Conservation (phyloP, 176 grass and related monocot species). For the Carex littledalei region DNA sequence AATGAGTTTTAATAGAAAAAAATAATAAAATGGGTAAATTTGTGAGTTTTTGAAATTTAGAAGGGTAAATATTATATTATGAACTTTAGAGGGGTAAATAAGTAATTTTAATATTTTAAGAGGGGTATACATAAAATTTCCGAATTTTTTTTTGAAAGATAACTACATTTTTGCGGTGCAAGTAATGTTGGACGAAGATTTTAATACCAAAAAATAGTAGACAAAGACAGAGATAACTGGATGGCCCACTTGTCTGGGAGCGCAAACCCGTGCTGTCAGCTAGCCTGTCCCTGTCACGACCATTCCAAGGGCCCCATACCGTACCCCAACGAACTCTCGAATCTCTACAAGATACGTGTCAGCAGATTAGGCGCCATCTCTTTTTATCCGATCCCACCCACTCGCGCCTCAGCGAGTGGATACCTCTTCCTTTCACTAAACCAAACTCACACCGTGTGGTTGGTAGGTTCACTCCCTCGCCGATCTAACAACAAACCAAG, state of each 20-base stretch:
- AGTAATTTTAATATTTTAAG: too few species aligned
- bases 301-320: neutral
- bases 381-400: slow-evolving; percentile 7
- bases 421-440: neutral
- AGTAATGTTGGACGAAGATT: neutral
- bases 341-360: neutral
- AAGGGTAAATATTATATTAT: too few species aligned
- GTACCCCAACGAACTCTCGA: neutral
- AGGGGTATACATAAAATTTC: too few species aligned
- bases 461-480: neutral
- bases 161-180: neutral
- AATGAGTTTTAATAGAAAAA: too few species aligned
- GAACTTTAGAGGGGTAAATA: too few species aligned
- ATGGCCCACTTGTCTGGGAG: neutral
- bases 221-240: neutral
- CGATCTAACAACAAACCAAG: neutral
- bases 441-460: neutral
- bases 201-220: neutral
- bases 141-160: neutral
- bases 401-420: neutral
- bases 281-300: neutral
- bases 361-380: slow-evolving; percentile 18
- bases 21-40: too few species aligned
- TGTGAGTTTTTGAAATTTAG: too few species aligned
- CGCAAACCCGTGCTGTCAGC: neutral